Base-by-base conservation (phyloP, 257 asterid genomes). In the Eustoma russellianum region DNA sequence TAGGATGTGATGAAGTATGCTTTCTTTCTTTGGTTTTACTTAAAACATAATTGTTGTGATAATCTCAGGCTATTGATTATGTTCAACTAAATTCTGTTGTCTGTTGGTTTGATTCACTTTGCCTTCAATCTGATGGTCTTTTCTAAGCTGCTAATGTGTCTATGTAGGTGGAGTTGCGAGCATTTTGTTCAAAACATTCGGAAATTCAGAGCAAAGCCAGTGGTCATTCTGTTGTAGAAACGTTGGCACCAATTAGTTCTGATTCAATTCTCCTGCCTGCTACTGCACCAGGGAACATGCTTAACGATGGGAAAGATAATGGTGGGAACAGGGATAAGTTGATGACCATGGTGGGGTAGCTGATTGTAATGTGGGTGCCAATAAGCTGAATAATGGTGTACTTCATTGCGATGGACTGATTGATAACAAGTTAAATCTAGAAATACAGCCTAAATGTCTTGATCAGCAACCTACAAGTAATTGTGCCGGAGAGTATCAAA, bases 111-210 rank as follows among this genome's bases (percentile, higher is more conserved):
- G 18, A 18, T 33, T 13, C 48, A 53, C 47, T 66, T 38, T 35
- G 55, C 46, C 58, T 33, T 48, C 5, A 17, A 9, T 57, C 56
- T 46, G 28, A 14, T 49, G 50, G 30, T 24, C 30, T 24, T 24
- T 24, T 24, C 58, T 17, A 55, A 24, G 62, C 57, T 55, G 51
- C 34, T 70, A 55, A 48, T 18, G 51, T 47, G 17, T 41, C 41
- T 48, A 61, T 68, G 46, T 73, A 92, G 99, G 94, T 92, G 53
- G 97, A 88, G 73, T 67, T 92, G 76, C 95, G 91, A 53, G 97
- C 97, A 44, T 92, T 85, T 74, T 92, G 99, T 80, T 74, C 81
- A 24, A 92, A 88, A 61, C 99, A 92, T 77, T 92, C 99, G 10
- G 93, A 75, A 62, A 76, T 70, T 66, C 82, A 73, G 65, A 61